These are phyloP conservation scores for Eucalyptus guilfoylei DNA, from an alignment of 345 rosid species.

Conservation along the genomic window DNA sequence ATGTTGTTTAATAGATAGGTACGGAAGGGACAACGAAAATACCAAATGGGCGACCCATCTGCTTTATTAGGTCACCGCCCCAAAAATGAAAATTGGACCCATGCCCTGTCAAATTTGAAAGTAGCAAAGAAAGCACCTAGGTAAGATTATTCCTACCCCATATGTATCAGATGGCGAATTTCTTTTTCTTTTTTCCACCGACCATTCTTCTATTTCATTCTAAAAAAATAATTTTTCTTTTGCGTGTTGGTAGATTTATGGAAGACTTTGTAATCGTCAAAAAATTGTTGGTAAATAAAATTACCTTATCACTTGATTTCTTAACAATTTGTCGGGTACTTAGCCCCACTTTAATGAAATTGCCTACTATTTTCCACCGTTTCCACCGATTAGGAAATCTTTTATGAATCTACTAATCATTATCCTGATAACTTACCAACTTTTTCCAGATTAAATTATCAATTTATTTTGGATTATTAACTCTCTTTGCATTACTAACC, in stretches of 20 bases:
- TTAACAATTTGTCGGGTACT: not conserved
- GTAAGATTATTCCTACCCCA: not conserved
- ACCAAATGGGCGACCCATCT: not conserved
- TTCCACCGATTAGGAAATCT: not conserved
- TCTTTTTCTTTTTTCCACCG: not conserved
- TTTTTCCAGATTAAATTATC: not conserved
- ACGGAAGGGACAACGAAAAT: not conserved
- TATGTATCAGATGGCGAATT: not conserved
- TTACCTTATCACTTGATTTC: not conserved
- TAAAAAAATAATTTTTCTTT: not conserved
- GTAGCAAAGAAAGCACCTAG: rapidly evolving
- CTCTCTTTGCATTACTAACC: not conserved
- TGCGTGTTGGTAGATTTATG: not conserved
- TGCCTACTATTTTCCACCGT: not conserved
- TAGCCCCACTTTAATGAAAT: not conserved
- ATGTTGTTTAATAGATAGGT: not conserved
- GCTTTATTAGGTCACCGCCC: not conserved
- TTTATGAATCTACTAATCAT: not conserved
- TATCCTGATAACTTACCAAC: not conserved
- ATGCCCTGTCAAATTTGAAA: not conserved
- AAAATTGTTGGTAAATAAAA: not conserved
- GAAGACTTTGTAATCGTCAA: not conserved
- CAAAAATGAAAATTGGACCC: not conserved
- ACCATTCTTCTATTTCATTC: not conserved
- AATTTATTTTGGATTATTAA: not conserved